Base-by-base conservation (phyloP, 2,329 filamentous ascomycete genomes). In the Zasmidium citrigriseum region DNA sequence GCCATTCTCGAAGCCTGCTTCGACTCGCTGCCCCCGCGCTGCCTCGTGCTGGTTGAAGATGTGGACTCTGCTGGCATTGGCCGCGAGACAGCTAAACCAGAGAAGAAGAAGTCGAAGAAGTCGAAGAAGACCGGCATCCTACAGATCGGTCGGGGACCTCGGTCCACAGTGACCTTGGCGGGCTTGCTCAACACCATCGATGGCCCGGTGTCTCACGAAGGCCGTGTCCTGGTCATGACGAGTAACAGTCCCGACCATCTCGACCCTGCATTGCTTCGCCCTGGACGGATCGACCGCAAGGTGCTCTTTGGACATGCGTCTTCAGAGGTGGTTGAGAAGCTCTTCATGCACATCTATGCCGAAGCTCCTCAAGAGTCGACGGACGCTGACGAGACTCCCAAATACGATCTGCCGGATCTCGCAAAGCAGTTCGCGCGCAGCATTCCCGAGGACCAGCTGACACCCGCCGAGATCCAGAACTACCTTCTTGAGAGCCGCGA, bases 11-110 rank as follows among this genome's bases (percentile, higher is more conserved):
- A 93, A 69, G 92, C 96, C 78, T 84, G 98, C 2, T 98, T 99
- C 75, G 93, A 97, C 78, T 96, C 96, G 91, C 93, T 95, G 11
- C 87, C 93, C 68, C 96, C 91, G 54, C 96, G 97, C 84, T 98
- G 93, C 77, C 97, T 98, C 72, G 97, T 98, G 78, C 97, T 98
- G 85, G 93, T 96, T 70, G 93, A 98, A 74, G 93, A 98, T 80
- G 93, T 97, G 61, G 93, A 97, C 75, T 92, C 92, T 52, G 90
- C 97, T 57, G 93, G 93, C 72, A 93, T 93, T 67, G 91, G 91
- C 34, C 90, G 93, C 76, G 96, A 96, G 72, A 92, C 96, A 92
- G 22, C 7, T 44, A 47, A 16, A n/a, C 23, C 46, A 41, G 64
- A 57, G 59, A 38, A 52, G 52, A 23, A 49, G 44, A 9, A 41